Base-by-base conservation (phyloP, 2,329 filamentous ascomycete genomes). In the Trichoderma sp. region DNA sequence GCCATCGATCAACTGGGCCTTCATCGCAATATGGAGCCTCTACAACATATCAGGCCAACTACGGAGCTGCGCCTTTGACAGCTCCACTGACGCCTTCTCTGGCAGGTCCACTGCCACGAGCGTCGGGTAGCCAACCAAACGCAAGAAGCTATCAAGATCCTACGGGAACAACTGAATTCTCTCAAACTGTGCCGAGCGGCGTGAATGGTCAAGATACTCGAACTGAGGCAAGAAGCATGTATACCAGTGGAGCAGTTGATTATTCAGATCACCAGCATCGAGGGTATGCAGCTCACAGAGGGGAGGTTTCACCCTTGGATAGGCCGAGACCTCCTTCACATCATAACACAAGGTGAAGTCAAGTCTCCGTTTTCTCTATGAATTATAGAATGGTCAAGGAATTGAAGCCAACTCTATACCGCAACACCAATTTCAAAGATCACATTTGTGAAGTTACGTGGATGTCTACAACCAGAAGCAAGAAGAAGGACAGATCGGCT, bases 41-140 rank as follows among this genome's bases (percentile, higher is more conserved):
- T 32, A 81, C 81, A 8, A 77, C 78, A 54, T 85, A 86, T 72
- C 82, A 83, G 4, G 80, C 81, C 4, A 84, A 83, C 71, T 87
- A 85, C 72, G 81, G 85, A 1, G 84, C 85, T 6, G 84, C 85
- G 5, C 85, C 86, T 0, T 80, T 85, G 70, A 84, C 83, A 5
- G 69, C 72, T 0, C 70, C 70, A 1, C 80, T 85, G 70, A 85
- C 83, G 3, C 59, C 67, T 56, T 59, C 68, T 21, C 49, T 70
- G 65, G 68, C 66, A n/a, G 55, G 32, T 4, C 58, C 68, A 34
- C 68, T 43, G 18, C 18, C 52, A 26, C 72, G 72, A 59, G 39
- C 72, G 1, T 71, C 74, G 6, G 68, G 64, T 65, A 75, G 78
- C 61, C 74, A 78, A 68, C 70, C 77, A 70, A 74, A 76, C 14